phyloP scores from a whole-genome alignment of 768 basidiomycete genomes.

The Gymnopilus dilepis region DNA sequence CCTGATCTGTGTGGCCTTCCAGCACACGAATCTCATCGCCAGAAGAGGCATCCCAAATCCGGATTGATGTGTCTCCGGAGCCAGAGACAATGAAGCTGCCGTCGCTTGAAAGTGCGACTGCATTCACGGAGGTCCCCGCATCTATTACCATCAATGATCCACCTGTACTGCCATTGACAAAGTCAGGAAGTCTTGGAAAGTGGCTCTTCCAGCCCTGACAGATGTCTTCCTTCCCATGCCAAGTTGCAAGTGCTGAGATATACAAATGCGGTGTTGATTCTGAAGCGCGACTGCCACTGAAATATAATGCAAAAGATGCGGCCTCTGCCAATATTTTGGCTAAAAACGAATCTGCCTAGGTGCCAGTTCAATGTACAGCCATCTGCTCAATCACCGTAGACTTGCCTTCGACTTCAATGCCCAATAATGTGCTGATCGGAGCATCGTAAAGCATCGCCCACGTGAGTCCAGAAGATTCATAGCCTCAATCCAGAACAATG shows the following conservation, averaged over 20 bases:
- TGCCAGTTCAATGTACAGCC: no score
- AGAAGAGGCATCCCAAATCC: background rate
- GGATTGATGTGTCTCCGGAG: no score
- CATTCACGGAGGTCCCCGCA: background rate
- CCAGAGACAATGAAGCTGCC: background rate
- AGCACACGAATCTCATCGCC: slow-evolving; percentile 9
- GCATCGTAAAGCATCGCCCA: slow-evolving; percentile 24
- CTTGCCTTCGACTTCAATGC: background rate
- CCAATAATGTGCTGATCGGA: slow-evolving; percentile 17
- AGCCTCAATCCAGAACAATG: slow-evolving; percentile 34
- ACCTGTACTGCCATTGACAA: slow-evolving; percentile 6
- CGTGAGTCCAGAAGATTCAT: slow-evolving; percentile 30
- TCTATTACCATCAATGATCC: no score
- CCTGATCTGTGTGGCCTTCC: slow-evolving; percentile 2
- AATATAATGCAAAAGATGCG: slow-evolving; percentile 25
- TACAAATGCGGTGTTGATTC: slow-evolving; percentile 26
- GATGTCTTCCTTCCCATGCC: slow-evolving; percentile 1
- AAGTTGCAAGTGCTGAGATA: slow-evolving; percentile 25
- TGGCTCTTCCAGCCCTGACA: slow-evolving; percentile 15
- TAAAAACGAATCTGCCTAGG: background rate
- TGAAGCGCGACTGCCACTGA: slow-evolving; percentile 18
- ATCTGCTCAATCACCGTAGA: no score
- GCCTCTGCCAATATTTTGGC: slow-evolving; percentile 15
- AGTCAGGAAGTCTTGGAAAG: slow-evolving; percentile 16
- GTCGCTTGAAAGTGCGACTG: background rate